Conservation (phyloP, 2,329 filamentous ascomycete genomes). For the Arthrobotrys sphaeroides region DNA sequence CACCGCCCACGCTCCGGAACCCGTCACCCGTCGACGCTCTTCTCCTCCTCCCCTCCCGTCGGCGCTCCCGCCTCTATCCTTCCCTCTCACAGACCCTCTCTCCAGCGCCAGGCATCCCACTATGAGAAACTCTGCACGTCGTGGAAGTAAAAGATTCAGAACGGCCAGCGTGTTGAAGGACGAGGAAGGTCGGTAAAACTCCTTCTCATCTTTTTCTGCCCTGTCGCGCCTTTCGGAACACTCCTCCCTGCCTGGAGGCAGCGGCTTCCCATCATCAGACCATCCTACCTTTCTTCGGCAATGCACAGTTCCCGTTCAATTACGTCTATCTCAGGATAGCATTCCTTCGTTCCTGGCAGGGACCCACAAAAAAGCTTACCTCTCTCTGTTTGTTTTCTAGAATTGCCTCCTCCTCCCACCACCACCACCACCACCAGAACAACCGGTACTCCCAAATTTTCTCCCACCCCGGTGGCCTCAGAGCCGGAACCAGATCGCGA, state of each 20-base stretch:
- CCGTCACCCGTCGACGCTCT: conserved; percentile 3
- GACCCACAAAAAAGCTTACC: conserved; percentile 29
- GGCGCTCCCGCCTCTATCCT: conserved; percentile 36
- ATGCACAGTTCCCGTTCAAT: conserved; percentile 24
- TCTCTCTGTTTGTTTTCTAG: conserved; percentile 41
- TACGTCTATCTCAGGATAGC: conserved; percentile 45
- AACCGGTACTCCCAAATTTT: conserved; percentile 51
- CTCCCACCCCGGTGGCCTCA: conserved; percentile 36
- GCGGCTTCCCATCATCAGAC: conserved; percentile 13
- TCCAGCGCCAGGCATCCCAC: conserved; percentile 45
- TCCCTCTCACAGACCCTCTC: conserved; percentile 32
- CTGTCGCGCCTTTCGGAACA: conserved; percentile 49
- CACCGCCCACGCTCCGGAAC: neutral
- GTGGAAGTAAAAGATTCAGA: conserved; percentile 44
- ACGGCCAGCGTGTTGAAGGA: conserved; percentile 53
- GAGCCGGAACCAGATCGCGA: conserved; percentile 51
- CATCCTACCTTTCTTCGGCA: conserved; percentile 13
- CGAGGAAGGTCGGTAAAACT: conserved; percentile 54
- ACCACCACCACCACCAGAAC: conserved; percentile 27
- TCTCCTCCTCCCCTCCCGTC: conserved; percentile 11
- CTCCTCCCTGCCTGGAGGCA: conserved; percentile 4
- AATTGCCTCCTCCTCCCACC: conserved; percentile 35
- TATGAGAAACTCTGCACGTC: conserved; percentile 51
- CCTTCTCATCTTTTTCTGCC: conserved; percentile 21
- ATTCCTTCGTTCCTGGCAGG: conserved; percentile 25